Base-by-base conservation (phyloP, 1,284 basidiomycete species). In the Malassezia equina region DNA sequence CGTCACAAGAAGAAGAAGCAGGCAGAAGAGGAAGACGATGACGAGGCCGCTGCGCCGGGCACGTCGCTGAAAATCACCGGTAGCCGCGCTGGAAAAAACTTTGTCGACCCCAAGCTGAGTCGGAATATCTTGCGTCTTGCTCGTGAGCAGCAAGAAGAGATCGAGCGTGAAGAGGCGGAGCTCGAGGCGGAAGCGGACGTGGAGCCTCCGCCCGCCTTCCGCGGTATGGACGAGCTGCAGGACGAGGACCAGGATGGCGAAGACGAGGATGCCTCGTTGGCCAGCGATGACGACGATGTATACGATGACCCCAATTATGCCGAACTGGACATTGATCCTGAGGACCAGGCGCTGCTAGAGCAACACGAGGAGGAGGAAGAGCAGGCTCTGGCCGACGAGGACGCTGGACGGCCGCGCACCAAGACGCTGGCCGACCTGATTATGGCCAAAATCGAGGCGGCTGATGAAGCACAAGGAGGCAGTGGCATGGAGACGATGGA, bases 61-160 rank as follows among this genome's bases (percentile, higher is more conserved):
- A 11, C 25, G 15, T 27, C 32, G 13, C 36, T 57, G 17, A 67
- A 67, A 55, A 55, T 71, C 29, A 62, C 56, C 4, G 66, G 65
- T 17, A 60, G 60, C 24, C 68, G 62, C 41, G 52, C 66, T 1
- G 62, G 63, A 15, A 62, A 63, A 25, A 64, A 62, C 48, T 70
- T 62, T 58, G 66, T 74, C 51, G 71, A 74, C 41, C 69, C 69
- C 6, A 88, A 88, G 76, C 86, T 85, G 17, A 94, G 89, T 1
- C 80, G 82, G 60, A 86, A 85, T 67, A 96, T 98, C 56, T 86
- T 98, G 65, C 84, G 90, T 69, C 82, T 98, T 52, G 93, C 93
- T 11, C 81, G 83, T 66, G 85, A 88, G 65, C 94, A 98, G 76
- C 91, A 96, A 76, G 84, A 90, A 70, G 94, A 98, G 75, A 64